Base-by-base conservation (phyloP, 169 alveolate genomes). In the Ichthyophthirius multifiliis region DNA sequence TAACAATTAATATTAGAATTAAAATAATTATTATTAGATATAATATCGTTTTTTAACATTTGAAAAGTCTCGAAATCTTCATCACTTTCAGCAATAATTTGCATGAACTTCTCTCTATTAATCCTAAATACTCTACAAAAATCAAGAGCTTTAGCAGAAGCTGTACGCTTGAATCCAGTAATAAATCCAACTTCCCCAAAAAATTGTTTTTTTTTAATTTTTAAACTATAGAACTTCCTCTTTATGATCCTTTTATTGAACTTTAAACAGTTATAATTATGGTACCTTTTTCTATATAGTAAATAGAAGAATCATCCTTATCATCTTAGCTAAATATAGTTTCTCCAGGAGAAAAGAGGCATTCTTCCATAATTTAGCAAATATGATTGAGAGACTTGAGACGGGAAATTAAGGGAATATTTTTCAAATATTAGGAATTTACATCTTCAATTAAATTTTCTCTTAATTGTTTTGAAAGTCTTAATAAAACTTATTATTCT, bases 181-280 rank as follows among this genome's bases (percentile, higher is more conserved):
- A 78, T 55, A 65, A 78, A 78, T 5, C 71, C 75, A 18, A 65
- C 43, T 18, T 43, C 43, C 10, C 84, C 84, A 44, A 78, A 78
- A 0, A 48, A 48, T 39, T 64, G 32, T 41, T 20, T 39, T 55
- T 34, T 63, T 27, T 81, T 74, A 10, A 82, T 77, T 27, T 77
- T 74, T 62, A 71, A 84, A n/a, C n/a, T n/a, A n/a, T n/a, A n/a
- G n/a, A n/a, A n/a, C n/a, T n/a, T n/a, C n/a, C n/a, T n/a, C n/a
- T n/a, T n/a, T n/a, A n/a, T n/a, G n/a, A n/a, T n/a, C n/a, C 39
- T 55, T 10, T 55, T 27, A 27, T 55, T 27, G 23, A 20, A 23
- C 39, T 27, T 55, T 55, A 34, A 27, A 27, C 18, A 3, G 31
- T 27, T 13, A 55, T 55, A 20, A 27, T 55, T 2, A 55, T 39